Conservation (phyloP, 2,329 filamentous ascomycete species). For the Rhinocladiella similis region DNA sequence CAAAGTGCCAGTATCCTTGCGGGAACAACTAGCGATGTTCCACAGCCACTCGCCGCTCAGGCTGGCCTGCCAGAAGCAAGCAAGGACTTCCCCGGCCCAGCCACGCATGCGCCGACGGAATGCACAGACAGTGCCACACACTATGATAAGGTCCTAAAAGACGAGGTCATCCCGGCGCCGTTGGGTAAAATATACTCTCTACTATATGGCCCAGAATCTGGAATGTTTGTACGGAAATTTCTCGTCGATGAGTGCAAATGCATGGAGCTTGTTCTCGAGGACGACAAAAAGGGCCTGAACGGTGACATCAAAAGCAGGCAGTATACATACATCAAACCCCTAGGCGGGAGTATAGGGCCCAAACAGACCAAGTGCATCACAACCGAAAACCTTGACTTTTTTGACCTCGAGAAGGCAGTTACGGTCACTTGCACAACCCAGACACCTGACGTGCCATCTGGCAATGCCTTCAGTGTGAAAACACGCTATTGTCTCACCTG, state of each 20-base stretch:
- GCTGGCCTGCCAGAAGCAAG: constrained; percentile 29
- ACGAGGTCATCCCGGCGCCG: constrained; percentile 83
- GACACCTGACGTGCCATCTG: constrained; percentile 92
- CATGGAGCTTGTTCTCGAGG: constrained; percentile 78
- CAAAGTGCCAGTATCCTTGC: constrained; percentile 24
- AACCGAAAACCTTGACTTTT: constrained; percentile 75
- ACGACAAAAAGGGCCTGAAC: constrained; percentile 75
- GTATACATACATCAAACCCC: constrained; percentile 89
- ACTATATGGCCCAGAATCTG: constrained; percentile 79
- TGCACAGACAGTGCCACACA: constrained; percentile 77
- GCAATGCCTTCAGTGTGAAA: constrained; percentile 87
- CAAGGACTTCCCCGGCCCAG: constrained; percentile 80
- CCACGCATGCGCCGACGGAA: constrained; percentile 77
- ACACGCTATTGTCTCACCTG: constrained; percentile 94
- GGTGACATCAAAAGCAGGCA: constrained; percentile 72
- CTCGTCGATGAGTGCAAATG: constrained; percentile 78
- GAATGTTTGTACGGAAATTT: constrained; percentile 82
- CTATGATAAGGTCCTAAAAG: constrained; percentile 80
- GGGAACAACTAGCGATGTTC: constrained; percentile 17
- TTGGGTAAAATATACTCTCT: constrained; percentile 88
- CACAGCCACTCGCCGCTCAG: constrained; percentile 40
- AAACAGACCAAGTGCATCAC: constrained; percentile 94
- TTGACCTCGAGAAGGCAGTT: constrained; percentile 85
- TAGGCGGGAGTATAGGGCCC: constrained; percentile 80
- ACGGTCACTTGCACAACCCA: constrained; percentile 80